Evolutionary conservation across 495 filamentous ascomycete species (phyloP).

Genomic region (Hypoxylon rickii): DNA sequence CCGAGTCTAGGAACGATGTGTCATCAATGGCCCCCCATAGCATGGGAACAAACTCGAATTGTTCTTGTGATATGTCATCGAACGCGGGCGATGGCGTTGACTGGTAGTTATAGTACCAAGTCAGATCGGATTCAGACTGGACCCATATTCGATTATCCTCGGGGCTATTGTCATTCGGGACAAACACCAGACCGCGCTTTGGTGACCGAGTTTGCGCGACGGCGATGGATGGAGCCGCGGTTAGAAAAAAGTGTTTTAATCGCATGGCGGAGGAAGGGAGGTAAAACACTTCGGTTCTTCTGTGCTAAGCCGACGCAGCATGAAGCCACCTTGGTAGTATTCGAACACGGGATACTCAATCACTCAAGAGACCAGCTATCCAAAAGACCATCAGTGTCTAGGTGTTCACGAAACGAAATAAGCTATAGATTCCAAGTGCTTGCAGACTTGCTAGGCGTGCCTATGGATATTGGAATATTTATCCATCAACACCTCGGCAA

Average conservation of each 20-base stretch:
- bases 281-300: too few relatives aligned
- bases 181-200: conserved; percentile 74
- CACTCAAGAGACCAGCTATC: too few relatives aligned
- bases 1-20: conserved; percentile 58
- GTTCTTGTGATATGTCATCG: conserved; percentile 44
- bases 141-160: conserved; percentile 66
- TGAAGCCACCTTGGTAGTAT: too few relatives aligned
- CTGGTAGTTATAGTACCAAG: conserved; percentile 84
- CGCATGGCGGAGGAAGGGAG: conserved; percentile 26
- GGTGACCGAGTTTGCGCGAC: conserved; percentile 50
- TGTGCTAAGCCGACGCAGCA: too few relatives aligned
- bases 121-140: conserved; percentile 57
- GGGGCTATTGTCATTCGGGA: conserved; percentile 54
- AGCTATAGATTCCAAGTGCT: too few relatives aligned
- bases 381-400: too few relatives aligned
- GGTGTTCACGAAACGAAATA: too few relatives aligned
- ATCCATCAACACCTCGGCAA: too few relatives aligned
- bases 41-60: conserved; percentile 80
- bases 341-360: too few relatives aligned
- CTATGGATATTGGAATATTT: too few relatives aligned
- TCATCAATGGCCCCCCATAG: conserved; percentile 66
- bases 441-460: too few relatives aligned
- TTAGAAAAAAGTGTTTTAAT: conserved; percentile 20
- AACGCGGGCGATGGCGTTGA: conserved; percentile 56
- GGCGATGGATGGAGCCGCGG: conserved; percentile 29